These are phyloP conservation scores for Aspergillus quadrilineatus DNA, from an alignment of 2,329 filamentous ascomycete genomes.

Conservation along the genomic window DNA sequence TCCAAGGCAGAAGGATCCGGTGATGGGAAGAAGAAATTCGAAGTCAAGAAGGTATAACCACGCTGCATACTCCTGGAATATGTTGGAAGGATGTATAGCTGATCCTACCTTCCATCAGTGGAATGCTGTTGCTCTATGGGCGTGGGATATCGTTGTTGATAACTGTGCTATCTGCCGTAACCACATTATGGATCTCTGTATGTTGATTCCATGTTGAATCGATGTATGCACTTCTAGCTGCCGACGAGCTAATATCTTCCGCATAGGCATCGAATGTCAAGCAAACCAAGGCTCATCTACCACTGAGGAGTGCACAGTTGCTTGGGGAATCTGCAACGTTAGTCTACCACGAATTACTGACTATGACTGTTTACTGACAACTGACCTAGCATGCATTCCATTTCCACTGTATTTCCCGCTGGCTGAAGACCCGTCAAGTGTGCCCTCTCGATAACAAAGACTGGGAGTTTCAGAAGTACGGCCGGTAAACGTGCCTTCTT, in stretches of 20 bases:
- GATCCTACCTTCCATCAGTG: slow-evolving; percentile 60
- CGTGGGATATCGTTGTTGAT: slow-evolving; percentile 99
- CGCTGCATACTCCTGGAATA: neutral
- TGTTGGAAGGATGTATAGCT: slow-evolving; percentile 16
- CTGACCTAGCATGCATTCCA: slow-evolving; percentile 86
- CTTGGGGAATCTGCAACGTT: slow-evolving; percentile 99
- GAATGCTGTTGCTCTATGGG: slow-evolving; percentile 98
- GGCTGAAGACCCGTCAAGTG: slow-evolving; percentile 98
- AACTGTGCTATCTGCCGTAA: slow-evolving; percentile 99
- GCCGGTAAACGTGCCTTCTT: slow-evolving; percentile 52
- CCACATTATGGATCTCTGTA: slow-evolving; percentile 99
- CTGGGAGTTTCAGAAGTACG: slow-evolving; percentile 99
- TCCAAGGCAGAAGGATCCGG: slow-evolving; percentile 54
- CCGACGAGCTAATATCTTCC: slow-evolving; percentile 18
- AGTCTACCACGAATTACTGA: slow-evolving; percentile 40
- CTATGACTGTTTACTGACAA: slow-evolving; percentile 15
- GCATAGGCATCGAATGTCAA: slow-evolving; percentile 88
- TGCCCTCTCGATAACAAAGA: slow-evolving; percentile 97
- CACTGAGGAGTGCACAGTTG: slow-evolving; percentile 96
- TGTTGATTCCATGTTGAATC: slow-evolving; percentile 30
- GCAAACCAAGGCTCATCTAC: slow-evolving; percentile 97
- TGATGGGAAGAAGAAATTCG: slow-evolving; percentile 89
- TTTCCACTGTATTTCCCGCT: slow-evolving; percentile 98
- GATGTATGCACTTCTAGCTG: neutral
- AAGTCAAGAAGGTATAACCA: slow-evolving; percentile 86